These are phyloP conservation scores for Pseudopithomyces chartarum DNA, from an alignment of 2,329 filamentous ascomycete species.

Conservation along the genomic window DNA sequence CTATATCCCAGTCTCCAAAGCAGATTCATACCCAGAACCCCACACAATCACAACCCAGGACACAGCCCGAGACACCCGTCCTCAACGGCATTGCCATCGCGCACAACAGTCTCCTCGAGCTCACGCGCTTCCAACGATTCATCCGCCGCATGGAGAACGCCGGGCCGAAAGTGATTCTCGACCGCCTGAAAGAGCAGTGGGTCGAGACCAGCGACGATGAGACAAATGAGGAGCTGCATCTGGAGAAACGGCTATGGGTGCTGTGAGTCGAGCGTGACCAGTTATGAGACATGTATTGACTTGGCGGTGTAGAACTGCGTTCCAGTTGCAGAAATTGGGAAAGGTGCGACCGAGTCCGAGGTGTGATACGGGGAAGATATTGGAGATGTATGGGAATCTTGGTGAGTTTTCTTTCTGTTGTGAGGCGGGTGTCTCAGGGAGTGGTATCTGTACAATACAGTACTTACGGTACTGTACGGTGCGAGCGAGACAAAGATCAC, in stretches of 20 bases:
- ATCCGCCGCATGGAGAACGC: conserved; percentile 62
- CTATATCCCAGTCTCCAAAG: no score
- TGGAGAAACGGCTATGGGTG: conserved; percentile 67
- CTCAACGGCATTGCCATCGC: conserved; percentile 20
- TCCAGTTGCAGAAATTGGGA: conserved; percentile 49
- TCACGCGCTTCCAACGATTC: conserved; percentile 57
- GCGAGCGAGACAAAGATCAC: no score
- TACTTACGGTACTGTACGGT: background rate
- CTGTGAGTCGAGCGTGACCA: conserved; percentile 34
- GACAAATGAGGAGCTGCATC: conserved; percentile 55
- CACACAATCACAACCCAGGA: conserved; percentile 20
- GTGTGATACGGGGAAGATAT: conserved; percentile 39
- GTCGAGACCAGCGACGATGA: conserved; percentile 47
- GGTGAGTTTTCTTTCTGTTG: conserved; percentile 33
- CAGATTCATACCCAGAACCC: no score
- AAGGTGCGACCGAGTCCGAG: conserved; percentile 29
- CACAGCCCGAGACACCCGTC: conserved; percentile 19
- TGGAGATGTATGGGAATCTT: conserved; percentile 47
- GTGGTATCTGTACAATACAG: background rate
- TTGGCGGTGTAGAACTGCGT: conserved; percentile 44
- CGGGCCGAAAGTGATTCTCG: conserved; percentile 57
- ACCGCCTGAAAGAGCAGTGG: conserved; percentile 59
- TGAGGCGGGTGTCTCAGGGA: background rate
- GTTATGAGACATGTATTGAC: background rate
- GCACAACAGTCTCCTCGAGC: conserved; percentile 28